phyloP scores from a whole-genome alignment of 352 stramenopile species.

The Phytophthora lateralis region DNA sequence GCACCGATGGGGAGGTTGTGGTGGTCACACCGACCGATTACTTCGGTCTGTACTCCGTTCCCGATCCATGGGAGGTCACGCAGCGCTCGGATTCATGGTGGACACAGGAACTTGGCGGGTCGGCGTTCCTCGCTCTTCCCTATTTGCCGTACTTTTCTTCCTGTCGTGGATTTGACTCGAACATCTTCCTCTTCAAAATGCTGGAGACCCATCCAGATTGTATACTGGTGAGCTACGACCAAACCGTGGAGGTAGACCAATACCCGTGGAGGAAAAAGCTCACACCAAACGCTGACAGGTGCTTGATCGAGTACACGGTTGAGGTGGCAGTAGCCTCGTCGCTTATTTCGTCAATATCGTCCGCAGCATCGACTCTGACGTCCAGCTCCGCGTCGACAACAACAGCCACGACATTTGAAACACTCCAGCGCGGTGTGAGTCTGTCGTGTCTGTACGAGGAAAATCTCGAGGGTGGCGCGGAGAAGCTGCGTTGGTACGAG shows the following conservation, averaged over 20 bases:
- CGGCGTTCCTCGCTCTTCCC: conserved; percentile 85
- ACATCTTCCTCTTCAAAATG: conserved; percentile 94
- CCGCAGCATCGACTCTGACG: conserved; percentile 19
- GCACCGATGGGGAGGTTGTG: conserved; percentile 12
- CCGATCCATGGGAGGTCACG: conserved; percentile 45
- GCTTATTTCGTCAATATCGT: conserved; percentile 49
- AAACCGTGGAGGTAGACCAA: conserved; percentile 92
- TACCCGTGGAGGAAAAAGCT: conserved; percentile 91
- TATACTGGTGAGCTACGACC: conserved; percentile 78
- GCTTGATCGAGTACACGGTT: conserved; percentile 60
- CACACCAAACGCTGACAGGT: conserved; percentile 81
- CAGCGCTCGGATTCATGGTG: conserved; percentile 74
- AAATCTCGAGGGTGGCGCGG: conserved; percentile 73
- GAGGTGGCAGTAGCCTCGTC: conserved; percentile 31
- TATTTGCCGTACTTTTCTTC: conserved; percentile 98
- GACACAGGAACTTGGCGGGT: conserved; percentile 63
- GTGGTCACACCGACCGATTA: conserved; percentile 59
- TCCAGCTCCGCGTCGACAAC: conserved; percentile 22
- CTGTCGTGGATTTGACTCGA: conserved; percentile 94
- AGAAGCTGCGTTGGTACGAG: conserved; percentile 92
- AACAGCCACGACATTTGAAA: conserved; percentile 17
- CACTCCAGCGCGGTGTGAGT: conserved; percentile 71
- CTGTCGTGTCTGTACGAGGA: conserved; percentile 93
- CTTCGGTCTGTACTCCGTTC: conserved; percentile 56
- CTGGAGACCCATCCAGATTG: conserved; percentile 96